Percentiles rank a stretch among this genome's conserved stretches.
These are phyloP conservation scores for Cotoneaster glaucophyllus DNA, from an alignment of 306 rosid genomes.

Conservation along the genomic window DNA sequence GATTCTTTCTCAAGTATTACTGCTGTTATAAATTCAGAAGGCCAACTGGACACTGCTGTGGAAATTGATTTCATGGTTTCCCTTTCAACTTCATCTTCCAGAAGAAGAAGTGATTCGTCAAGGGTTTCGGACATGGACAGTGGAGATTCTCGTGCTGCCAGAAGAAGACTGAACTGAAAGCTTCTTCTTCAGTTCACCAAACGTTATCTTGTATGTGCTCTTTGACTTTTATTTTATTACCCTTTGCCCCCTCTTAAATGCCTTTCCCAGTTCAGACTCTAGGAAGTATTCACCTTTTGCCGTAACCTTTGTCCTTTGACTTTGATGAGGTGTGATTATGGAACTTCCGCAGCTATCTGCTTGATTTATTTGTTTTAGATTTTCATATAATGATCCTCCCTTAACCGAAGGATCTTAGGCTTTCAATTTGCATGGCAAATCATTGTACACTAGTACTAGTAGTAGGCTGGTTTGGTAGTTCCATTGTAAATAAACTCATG, in stretches of 20 bases:
- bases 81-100: slow-evolving; percentile 83
- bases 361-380: slow-evolving; percentile 12
- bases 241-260: not conserved
- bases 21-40: slow-evolving; percentile 82
- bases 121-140: slow-evolving; percentile 82
- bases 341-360: slow-evolving; percentile 12
- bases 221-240: slow-evolving; percentile 21
- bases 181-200: slow-evolving; percentile 20
- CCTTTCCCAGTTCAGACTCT: not conserved
- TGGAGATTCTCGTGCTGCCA: slow-evolving; percentile 82
- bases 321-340: slow-evolving; percentile 23
- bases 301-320: slow-evolving; percentile 19
- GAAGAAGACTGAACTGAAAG: slow-evolving; percentile 64
- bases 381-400: not conserved
- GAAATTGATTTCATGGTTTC: slow-evolving; percentile 91
- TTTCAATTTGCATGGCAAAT: slow-evolving; percentile 10
- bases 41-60: slow-evolving; percentile 78
- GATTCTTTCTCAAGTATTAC: slow-evolving; percentile 89
- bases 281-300: slow-evolving; percentile 26
- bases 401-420: slow-evolving; percentile 9
- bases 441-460: slow-evolving; percentile 14
- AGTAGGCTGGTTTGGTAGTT: slow-evolving; percentile 1
- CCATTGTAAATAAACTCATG: slow-evolving; percentile 22
- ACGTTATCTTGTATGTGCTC: slow-evolving; percentile 32
- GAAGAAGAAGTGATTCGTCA: slow-evolving; percentile 68